Conservation (phyloP, 352 stramenopile species). For the Globisporangium acanthophoron region DNA sequence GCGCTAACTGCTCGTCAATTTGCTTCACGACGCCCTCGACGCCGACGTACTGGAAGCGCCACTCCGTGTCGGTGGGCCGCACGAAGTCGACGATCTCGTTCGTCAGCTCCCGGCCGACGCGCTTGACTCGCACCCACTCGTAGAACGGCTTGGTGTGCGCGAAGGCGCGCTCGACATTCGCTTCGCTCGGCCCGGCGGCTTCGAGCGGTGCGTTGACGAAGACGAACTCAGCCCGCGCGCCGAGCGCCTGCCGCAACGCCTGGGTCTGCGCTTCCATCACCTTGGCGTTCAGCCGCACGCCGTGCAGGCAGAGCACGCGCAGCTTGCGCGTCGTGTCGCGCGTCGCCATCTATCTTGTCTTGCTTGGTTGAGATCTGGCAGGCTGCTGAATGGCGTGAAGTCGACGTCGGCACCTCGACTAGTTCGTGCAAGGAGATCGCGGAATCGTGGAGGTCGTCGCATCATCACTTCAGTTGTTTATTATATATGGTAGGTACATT, state of each 20-base stretch:
- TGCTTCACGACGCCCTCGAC: slow-evolving; percentile 42
- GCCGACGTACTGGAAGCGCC: slow-evolving; percentile 18
- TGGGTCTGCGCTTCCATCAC: slow-evolving; percentile 70
- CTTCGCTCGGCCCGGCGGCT: slow-evolving; percentile 50
- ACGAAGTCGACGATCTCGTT: slow-evolving; percentile 1
- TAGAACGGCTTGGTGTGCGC: slow-evolving; percentile 64
- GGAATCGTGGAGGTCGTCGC: too few relatives aligned
- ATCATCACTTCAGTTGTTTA: too few relatives aligned
- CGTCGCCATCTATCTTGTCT: slow-evolving; percentile 5
- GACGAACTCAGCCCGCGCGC: slow-evolving; percentile 55
- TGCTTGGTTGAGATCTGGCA: too few relatives aligned
- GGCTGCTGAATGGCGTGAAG: too few relatives aligned
- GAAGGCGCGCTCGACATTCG: slow-evolving; percentile 48
- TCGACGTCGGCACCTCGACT: too few relatives aligned
- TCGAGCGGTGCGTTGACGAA: slow-evolving; percentile 59
- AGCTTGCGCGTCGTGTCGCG: slow-evolving; percentile 17
- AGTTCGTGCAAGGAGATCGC: too few relatives aligned
- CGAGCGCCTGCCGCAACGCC: slow-evolving; percentile 48
- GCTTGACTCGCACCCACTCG: slow-evolving; percentile 50
- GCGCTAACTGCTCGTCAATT: slow-evolving; percentile 47
- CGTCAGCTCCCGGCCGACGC: slow-evolving; percentile 15
- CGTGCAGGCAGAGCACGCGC: slow-evolving; percentile 69
- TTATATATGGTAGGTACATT: too few relatives aligned
- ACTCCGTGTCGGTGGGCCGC: slow-evolving; percentile 6
- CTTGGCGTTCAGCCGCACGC: slow-evolving; percentile 62